Conservation (phyloP, 2,329 filamentous ascomycete genomes). For the Alternaria tenuissima region DNA sequence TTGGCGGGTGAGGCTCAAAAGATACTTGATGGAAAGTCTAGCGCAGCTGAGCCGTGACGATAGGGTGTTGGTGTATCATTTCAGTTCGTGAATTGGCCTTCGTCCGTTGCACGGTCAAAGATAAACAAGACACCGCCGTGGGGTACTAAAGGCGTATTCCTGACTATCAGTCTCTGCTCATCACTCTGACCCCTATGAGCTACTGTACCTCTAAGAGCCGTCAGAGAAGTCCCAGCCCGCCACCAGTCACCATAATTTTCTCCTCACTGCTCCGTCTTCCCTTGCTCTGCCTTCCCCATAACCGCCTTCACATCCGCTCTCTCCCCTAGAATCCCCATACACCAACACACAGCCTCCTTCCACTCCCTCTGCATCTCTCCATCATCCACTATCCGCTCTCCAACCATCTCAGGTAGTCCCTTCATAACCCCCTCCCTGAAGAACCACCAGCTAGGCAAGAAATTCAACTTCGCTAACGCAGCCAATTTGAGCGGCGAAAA, state of each 20-base stretch:
- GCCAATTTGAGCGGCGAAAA: constrained; percentile 20
- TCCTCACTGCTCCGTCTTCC: neutral
- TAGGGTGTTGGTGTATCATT: neutral
- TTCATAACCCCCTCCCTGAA: constrained; percentile 2
- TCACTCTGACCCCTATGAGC: neutral
- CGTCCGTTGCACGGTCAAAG: neutral
- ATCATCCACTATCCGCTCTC: constrained; percentile 10
- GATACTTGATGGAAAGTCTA: constrained; percentile 27
- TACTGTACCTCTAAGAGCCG: neutral
- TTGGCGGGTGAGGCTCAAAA: constrained; percentile 29
- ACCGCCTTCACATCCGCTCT: neutral
- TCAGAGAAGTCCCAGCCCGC: neutral
- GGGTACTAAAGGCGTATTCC: neutral
- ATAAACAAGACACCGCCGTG: neutral
- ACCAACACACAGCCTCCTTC: constrained; percentile 1
- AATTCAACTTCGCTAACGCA: constrained; percentile 27
- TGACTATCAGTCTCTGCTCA: neutral
- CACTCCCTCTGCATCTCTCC: constrained; percentile 17
- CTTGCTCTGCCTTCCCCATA: neutral
- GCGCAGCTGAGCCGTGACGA: neutral
- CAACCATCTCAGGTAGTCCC: neutral
- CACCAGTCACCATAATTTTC: neutral
- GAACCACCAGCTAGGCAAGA: constrained; percentile 36
- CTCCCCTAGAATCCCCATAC: neutral
- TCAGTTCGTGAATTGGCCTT: neutral